Percentiles rank a stretch among this genome's conserved stretches.
Evolutionary conservation across 306 rosid species (phyloP).

Genomic region (Castanopsis chinensis): DNA sequence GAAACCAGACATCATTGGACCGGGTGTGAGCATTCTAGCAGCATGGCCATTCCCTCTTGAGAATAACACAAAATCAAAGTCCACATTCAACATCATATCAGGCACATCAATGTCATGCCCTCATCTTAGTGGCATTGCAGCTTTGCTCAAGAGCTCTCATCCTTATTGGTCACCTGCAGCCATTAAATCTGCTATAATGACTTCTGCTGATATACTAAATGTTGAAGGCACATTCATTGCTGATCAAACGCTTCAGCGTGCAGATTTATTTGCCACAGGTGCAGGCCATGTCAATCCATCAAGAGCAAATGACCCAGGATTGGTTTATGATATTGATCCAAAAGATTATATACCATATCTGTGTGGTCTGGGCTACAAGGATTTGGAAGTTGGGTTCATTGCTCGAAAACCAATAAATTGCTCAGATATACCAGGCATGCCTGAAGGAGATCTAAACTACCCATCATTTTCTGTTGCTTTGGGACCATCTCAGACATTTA

Average conservation of each 20-base stretch:
- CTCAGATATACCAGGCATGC: conserved; percentile 50
- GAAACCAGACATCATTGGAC: conserved; percentile 75
- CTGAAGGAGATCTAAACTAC: conserved; percentile 72
- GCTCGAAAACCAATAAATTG: conserved; percentile 42
- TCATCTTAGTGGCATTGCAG: conserved; percentile 81
- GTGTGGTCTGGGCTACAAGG: conserved; percentile 62
- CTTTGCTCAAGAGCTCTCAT: conserved; percentile 75
- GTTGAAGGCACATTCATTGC: conserved; percentile 36
- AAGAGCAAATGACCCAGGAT: conserved; percentile 67
- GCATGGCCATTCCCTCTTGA: conserved; percentile 63
- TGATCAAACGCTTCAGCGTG: conserved; percentile 52
- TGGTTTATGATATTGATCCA: conserved; percentile 60
- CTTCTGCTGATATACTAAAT: conserved; percentile 47
- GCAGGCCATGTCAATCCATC: conserved; percentile 78
- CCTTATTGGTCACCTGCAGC: conserved; percentile 80
- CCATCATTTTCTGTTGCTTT: conserved; percentile 61
- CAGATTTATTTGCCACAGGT: conserved; percentile 64
- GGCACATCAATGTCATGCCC: conserved; percentile 88
- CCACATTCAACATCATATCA: conserved; percentile 57
- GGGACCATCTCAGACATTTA: conserved; percentile 56
- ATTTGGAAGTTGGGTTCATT: conserved; percentile 44
- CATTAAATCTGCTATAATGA: conserved; percentile 78
- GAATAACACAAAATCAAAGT: conserved; percentile 36
- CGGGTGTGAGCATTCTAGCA: conserved; percentile 62
- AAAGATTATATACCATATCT: conserved; percentile 71